Base-by-base conservation (phyloP, 768 basidiomycete species). In the Gautieria morchelliformis region DNA sequence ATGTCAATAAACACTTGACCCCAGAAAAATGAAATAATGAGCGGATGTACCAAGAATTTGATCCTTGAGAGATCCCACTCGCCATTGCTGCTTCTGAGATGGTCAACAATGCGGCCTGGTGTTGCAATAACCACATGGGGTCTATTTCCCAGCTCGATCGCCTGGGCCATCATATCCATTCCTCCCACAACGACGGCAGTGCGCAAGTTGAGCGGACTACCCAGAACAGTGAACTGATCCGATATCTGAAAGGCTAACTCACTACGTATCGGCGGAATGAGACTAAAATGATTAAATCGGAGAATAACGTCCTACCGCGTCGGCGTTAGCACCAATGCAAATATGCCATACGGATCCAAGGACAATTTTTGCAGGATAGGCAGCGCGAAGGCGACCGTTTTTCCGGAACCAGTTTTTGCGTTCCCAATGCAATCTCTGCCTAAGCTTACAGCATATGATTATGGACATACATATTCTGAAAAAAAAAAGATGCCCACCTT, bases 111-210 rank as follows among this genome's bases (percentile, higher is more conserved):
- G 19, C 96, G 82, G 2, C 96, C 96, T 3, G 96, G 96, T 0
- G 96, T 99, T 8, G 94, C 96, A 47, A 99, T 84, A 22, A 98
- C 85, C 39, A 99, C 79, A 67, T 98, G 96, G 0, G 96, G 96
- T 42, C 88, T 80, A 61, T 84, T 81, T 2, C 78, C 77, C 14
- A 99, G 80, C 64, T 94, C 93, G 17, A 90, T 74, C 0, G 95
- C 91, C 68, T 99, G 96, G 1, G 83, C 68, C 77, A 96, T 92
- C 86, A 95, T 95, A 64, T 99, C 96, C 92, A 99, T 95, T 5
- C 96, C 96, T 17, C 96, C 96, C 2, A 98, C 93, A 33, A 97
- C 75, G 8, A 97, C 93, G 10, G 87, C 81, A 9, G 93, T 95
- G 32, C 84, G 83, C 49, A 92, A 71, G 65, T 86, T 92, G 58